These are phyloP conservation scores for Linum tenue DNA, from an alignment of 345 rosid genomes.

Conservation along the genomic window DNA sequence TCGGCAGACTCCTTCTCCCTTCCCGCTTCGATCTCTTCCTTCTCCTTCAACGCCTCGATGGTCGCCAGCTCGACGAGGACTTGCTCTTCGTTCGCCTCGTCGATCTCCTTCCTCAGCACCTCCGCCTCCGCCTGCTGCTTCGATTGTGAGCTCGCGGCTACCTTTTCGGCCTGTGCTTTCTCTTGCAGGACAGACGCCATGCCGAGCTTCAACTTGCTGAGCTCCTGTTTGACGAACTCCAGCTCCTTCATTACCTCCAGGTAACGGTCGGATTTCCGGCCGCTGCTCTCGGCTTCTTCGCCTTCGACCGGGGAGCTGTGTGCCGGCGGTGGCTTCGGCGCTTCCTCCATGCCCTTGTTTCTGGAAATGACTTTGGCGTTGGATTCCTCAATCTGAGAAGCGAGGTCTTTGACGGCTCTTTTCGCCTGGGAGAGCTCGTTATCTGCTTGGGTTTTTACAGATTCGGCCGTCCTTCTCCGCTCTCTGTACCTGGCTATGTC, in stretches of 20 bases:
- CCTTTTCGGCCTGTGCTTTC: slow-evolving; percentile 48
- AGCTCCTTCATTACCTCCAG: slow-evolving; percentile 41
- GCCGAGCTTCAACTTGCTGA: slow-evolving; percentile 68
- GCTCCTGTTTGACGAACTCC: slow-evolving; percentile 51
- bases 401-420: slow-evolving; percentile 37
- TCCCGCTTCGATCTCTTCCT: slow-evolving; percentile 39
- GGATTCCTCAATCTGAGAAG: slow-evolving; percentile 35
- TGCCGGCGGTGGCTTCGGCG: neutral
- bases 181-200: slow-evolving; percentile 47
- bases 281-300: neutral
- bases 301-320: neutral
- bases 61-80: slow-evolving; percentile 67
- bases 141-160: slow-evolving; percentile 23
- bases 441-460: slow-evolving; percentile 38
- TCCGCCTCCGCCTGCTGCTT: slow-evolving; percentile 27
- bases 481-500: slow-evolving; percentile 40
- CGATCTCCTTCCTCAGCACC: slow-evolving; percentile 53
- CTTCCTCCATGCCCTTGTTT: slow-evolving; percentile 18
- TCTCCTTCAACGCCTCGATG: slow-evolving; percentile 74
- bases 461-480: slow-evolving; percentile 42
- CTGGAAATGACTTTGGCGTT: slow-evolving; percentile 24
- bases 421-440: slow-evolving; percentile 40
- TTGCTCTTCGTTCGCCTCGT: slow-evolving; percentile 64
- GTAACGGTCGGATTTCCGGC: slow-evolving; percentile 10
- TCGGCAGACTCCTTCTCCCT: slow-evolving; percentile 35